These are phyloP conservation scores for Pestalotiopsis fici DNA, from an alignment of 2,329 filamentous ascomycete species.

Conservation along the genomic window DNA sequence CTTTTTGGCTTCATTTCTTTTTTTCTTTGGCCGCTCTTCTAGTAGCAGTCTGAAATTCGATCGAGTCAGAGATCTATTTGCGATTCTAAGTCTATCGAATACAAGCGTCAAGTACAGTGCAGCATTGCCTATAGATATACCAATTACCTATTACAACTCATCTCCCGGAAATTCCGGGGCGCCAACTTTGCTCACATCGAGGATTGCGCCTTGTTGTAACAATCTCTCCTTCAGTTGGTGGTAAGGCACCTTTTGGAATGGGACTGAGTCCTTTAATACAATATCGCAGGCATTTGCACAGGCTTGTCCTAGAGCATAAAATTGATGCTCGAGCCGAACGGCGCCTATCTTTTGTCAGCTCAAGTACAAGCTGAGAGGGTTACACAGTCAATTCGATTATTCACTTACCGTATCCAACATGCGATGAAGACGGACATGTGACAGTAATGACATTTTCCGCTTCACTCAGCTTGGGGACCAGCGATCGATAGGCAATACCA, in stretches of 20 bases:
- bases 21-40: too few relatives aligned
- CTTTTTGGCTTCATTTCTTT: too few relatives aligned
- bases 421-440: conserved; percentile 16
- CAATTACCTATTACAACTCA: background rate
- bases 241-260: background rate
- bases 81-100: background rate
- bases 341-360: background rate
- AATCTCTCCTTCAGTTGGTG: background rate
- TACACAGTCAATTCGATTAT: background rate
- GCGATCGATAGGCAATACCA: conserved; percentile 14
- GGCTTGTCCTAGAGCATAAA: conserved; percentile 11
- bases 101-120: background rate
- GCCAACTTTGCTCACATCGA: background rate
- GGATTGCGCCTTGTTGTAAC: background rate
- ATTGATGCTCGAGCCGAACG: conserved; percentile 10
- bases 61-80: too few relatives aligned
- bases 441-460: conserved; percentile 14
- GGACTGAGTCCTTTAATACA: background rate
- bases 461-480: conserved; percentile 14
- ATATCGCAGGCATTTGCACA: conserved; percentile 13
- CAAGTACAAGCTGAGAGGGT: background rate
- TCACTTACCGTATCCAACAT: conserved; percentile 14
- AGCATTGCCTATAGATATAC: background rate
- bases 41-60: too few relatives aligned
- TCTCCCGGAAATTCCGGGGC: background rate